Evolutionary conservation across 1,139 yeast species (phyloP).

Genomic region (Taiozyma onychis): DNA sequence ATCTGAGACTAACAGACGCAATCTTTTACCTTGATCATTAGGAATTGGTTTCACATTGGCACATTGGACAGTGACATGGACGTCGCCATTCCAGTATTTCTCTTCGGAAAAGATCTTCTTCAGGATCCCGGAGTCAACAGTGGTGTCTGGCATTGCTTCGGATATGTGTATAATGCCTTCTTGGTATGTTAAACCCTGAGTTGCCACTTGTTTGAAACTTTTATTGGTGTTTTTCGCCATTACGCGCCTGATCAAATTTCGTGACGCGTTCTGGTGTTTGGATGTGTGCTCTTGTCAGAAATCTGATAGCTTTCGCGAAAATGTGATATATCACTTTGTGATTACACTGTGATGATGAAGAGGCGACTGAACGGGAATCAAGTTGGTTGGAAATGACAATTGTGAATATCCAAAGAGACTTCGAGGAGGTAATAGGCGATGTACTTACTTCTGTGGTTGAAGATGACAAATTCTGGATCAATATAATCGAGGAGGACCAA

Average conservation of each 20-base stretch:
- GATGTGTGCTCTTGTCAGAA: not conserved
- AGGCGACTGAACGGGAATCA: not conserved
- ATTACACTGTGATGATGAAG: not conserved
- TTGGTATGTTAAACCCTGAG: not conserved
- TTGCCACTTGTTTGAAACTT: slow-evolving; percentile 23
- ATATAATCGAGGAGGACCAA: slow-evolving; percentile 28
- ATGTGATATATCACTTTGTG: not conserved
- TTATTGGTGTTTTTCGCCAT: not conserved
- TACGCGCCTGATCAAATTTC: slow-evolving; percentile 8
- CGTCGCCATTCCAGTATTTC: slow-evolving; percentile 11
- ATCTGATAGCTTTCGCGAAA: not conserved
- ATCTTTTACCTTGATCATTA: slow-evolving; percentile 41
- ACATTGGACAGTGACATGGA: slow-evolving; percentile 42
- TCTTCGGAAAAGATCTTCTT: slow-evolving; percentile 17
- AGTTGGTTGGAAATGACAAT: not conserved
- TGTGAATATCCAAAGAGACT: slow-evolving; percentile 10
- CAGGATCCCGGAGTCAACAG: slow-evolving; percentile 13
- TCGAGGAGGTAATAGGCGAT: slow-evolving; percentile 37
- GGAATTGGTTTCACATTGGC: slow-evolving; percentile 41
- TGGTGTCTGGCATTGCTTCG: not conserved
- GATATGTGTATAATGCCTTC: not conserved
- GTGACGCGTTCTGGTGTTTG: not conserved
- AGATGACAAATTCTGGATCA: slow-evolving; percentile 37
- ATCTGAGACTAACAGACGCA: slow-evolving; percentile 57
- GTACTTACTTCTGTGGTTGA: slow-evolving; percentile 23